These are phyloP conservation scores for Phanerochaete carnosa DNA, from an alignment of 768 basidiomycete genomes.

Conservation along the genomic window DNA sequence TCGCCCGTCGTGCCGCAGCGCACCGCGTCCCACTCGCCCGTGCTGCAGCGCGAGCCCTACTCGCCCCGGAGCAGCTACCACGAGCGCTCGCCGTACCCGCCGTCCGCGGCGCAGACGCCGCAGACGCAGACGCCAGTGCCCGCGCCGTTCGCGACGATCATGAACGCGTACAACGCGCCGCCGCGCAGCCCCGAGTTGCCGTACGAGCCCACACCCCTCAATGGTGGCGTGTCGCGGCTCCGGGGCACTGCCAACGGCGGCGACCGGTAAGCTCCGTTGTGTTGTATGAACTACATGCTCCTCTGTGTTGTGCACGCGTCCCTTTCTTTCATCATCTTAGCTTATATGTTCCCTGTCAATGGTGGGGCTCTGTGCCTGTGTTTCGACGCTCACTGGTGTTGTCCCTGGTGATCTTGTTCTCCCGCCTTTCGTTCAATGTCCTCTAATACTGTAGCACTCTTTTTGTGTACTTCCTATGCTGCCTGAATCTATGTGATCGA, in stretches of 20 bases:
- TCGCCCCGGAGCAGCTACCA: constrained; percentile 15
- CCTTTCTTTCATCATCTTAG: not conserved
- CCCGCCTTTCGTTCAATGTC: too few species aligned
- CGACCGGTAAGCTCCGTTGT: not conserved
- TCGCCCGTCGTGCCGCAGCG: constrained; percentile 12
- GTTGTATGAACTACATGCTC: not conserved
- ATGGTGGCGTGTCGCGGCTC: constrained; percentile 6
- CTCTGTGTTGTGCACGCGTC: not conserved
- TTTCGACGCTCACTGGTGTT: too few species aligned
- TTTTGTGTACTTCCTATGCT: too few species aligned
- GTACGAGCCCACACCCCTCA: constrained; percentile 9
- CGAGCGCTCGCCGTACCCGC: constrained; percentile 25
- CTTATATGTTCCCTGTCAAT: not conserved
- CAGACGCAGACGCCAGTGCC: constrained; percentile 35
- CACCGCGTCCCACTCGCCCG: constrained; percentile 24
- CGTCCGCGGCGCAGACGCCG: constrained; percentile 12
- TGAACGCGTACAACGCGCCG: constrained; percentile 61
- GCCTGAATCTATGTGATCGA: too few species aligned
- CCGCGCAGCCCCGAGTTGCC: constrained; percentile 16
- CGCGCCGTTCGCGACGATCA: constrained; percentile 63
- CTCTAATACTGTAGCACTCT: too few species aligned
- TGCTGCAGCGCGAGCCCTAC: constrained; percentile 18
- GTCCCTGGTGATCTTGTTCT: too few species aligned
- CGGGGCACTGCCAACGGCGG: not conserved
- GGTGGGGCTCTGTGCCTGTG: not conserved